These are phyloP conservation scores for Trapa incisa DNA, from an alignment of 345 rosid species.

Conservation along the genomic window DNA sequence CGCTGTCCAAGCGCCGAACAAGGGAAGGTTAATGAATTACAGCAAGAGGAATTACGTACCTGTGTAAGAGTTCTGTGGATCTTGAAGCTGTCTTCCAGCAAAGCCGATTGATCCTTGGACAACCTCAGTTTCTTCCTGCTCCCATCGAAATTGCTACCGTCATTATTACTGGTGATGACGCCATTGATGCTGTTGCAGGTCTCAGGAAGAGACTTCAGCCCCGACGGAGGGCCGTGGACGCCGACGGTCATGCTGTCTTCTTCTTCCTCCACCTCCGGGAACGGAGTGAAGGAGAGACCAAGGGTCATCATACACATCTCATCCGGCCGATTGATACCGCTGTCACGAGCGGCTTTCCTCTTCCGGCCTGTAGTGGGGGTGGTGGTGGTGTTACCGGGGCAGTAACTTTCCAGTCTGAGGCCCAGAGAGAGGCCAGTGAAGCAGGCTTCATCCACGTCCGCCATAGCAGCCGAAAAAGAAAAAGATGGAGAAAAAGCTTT, in stretches of 20 bases:
- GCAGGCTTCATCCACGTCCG: constrained; percentile 17
- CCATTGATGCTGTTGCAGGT: not conserved
- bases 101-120: constrained; percentile 22
- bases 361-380: not conserved
- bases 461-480: not conserved
- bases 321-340: not conserved
- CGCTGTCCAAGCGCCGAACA: not conserved
- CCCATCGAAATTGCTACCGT: not conserved
- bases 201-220: not conserved
- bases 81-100: constrained; percentile 36
- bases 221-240: not conserved
- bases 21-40: not conserved
- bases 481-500: not conserved
- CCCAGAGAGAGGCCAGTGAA: constrained; percentile 21
- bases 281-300: constrained; percentile 15
- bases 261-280: not conserved
- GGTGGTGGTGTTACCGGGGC: not conserved
- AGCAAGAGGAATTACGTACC: constrained; percentile 11
- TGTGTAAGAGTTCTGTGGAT: constrained; percentile 25
- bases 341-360: not conserved
- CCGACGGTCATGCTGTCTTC: constrained; percentile 2
- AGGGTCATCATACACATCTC: constrained; percentile 8
- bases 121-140: constrained; percentile 36
- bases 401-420: constrained; percentile 6
- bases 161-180: not conserved